A percentile compares a stretch with the other conserved stretches of the same genome.
These are phyloP conservation scores for Neurospora sublineolata DNA, from an alignment of 495 filamentous ascomycete species.

Conservation along the genomic window DNA sequence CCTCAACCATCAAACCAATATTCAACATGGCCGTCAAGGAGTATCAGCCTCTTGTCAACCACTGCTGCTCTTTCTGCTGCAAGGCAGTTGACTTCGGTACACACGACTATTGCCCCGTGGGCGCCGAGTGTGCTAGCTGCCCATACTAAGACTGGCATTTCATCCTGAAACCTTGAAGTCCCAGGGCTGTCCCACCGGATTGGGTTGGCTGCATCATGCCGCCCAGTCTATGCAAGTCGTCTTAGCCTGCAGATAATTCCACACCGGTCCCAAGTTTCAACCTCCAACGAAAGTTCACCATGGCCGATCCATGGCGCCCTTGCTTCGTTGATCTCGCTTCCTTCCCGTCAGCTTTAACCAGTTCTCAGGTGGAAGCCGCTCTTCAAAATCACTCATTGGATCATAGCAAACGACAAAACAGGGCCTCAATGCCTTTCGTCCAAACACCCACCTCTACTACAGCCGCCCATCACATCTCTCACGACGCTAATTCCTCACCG, in stretches of 20 bases:
- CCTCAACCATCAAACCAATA: not conserved
- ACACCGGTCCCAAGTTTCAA: not conserved
- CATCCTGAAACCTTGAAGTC: not conserved
- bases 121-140: conserved; percentile 33
- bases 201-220: conserved; percentile 16
- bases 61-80: conserved; percentile 44
- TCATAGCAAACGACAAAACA: not conserved
- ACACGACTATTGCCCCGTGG: conserved; percentile 38
- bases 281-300: not conserved
- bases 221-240: not conserved
- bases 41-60: conserved; percentile 33
- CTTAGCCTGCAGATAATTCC: not conserved
- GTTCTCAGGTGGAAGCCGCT: not conserved
- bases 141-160: conserved; percentile 21
- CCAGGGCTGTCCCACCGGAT: conserved; percentile 9
- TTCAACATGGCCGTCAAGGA: conserved; percentile 36
- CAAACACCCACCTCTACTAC: not conserved
- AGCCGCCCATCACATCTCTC: not conserved
- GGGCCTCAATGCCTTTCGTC: not conserved
- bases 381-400: not conserved
- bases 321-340: not conserved
- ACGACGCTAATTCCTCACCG: not conserved
- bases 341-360: not conserved
- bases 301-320: not conserved
- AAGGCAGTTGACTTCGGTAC: conserved; percentile 41